phyloP scores from a whole-genome alignment of 2,329 filamentous ascomycete genomes.

The Colletotrichum karsti region DNA sequence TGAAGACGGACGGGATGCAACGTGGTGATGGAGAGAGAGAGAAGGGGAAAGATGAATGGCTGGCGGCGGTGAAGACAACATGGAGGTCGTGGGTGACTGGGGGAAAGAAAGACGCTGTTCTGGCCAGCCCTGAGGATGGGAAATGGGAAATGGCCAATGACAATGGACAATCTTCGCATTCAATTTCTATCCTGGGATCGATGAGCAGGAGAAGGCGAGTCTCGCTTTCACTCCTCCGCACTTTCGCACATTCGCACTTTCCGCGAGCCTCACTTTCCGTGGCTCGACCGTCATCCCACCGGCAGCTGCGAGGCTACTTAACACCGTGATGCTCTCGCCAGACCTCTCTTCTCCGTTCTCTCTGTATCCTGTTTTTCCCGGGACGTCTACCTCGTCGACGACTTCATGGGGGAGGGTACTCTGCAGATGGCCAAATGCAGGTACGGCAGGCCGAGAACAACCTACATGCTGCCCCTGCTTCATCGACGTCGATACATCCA shows the following conservation, averaged over 20 bases:
- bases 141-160: neutral
- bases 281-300: neutral
- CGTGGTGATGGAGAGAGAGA: neutral
- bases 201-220: neutral
- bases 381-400: neutral
- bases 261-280: neutral
- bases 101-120: neutral
- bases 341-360: neutral
- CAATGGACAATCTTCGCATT: neutral
- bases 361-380: neutral
- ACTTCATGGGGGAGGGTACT: neutral
- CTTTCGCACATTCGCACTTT: slow-evolving; percentile 6
- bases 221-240: neutral
- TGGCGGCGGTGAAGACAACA: neutral
- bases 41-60: neutral
- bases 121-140: no score
- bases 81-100: neutral
- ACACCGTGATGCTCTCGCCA: neutral
- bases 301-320: neutral
- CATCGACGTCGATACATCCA: neutral
- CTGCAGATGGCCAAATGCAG: neutral
- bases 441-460: neutral
- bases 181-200: neutral
- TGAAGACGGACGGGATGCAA: neutral
- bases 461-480: neutral